Conservation (phyloP, 176 grass and related monocot species). For the Paspalum vaginatum region DNA sequence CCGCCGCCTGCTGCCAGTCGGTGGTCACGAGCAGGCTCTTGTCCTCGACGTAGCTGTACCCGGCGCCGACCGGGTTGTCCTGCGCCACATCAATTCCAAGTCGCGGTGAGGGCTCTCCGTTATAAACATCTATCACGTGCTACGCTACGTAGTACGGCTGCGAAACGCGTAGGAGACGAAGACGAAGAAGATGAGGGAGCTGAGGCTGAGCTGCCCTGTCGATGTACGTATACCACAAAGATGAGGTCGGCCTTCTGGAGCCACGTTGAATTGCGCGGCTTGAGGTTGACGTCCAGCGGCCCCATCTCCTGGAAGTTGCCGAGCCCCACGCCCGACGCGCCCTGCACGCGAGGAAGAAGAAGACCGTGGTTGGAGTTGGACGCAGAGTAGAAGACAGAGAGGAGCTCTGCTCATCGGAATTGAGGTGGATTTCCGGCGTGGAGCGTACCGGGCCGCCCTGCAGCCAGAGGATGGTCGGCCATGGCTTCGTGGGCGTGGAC, state of each 20-base stretch:
- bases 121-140: neutral
- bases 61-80: constrained; percentile 87
- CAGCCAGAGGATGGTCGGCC: constrained; percentile 83
- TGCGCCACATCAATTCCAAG: neutral
- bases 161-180: neutral
- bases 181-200: neutral
- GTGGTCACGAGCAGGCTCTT: constrained; percentile 56
- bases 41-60: constrained; percentile 79
- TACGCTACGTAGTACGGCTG: neutral
- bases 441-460: constrained; percentile 76
- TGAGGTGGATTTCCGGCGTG: too few species aligned
- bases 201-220: too few species aligned
- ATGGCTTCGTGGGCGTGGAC: constrained; percentile 39
- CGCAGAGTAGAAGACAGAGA: too few species aligned
- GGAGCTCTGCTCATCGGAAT: too few species aligned
- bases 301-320: constrained; percentile 87
- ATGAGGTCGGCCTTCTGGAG: constrained; percentile 78
- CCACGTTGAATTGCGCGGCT: constrained; percentile 76
- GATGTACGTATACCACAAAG: too few species aligned
- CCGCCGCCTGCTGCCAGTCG: constrained; percentile 57
- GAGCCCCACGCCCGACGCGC: constrained; percentile 56
- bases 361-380: too few species aligned
- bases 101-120: too few species aligned
- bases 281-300: constrained; percentile 58
- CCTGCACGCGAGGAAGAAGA: too few species aligned